Evolutionary conservation across 306 rosid genomes (phyloP).

Genomic region (Pyrus communis): DNA sequence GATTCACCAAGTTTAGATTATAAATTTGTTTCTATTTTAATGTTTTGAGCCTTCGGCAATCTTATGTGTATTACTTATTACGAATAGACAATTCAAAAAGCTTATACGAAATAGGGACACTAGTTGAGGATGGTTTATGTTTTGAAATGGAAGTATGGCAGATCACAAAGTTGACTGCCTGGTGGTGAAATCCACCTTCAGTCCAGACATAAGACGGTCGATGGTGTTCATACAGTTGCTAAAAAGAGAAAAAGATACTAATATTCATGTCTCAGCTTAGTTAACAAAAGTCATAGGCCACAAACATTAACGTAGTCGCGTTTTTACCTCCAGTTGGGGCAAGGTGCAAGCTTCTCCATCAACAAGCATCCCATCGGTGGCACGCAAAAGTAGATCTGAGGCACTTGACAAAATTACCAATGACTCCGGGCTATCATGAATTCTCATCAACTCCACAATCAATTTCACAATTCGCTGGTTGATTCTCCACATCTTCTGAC

Average conservation of each 20-base stretch:
- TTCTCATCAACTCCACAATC: conserved; percentile 92
- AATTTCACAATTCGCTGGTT: conserved; percentile 85
- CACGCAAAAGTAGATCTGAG: conserved; percentile 86
- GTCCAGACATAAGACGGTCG: neutral
- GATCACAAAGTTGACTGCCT: neutral
- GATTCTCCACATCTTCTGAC: conserved; percentile 95
- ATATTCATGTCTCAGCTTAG: neutral
- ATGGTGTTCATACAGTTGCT: neutral
- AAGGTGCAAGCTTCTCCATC: conserved; percentile 99
- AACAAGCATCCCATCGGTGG: conserved; percentile 96
- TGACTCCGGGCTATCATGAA: conserved; percentile 73
- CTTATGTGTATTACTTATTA: neutral
- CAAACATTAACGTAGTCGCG: neutral
- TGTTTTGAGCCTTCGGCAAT: neutral
- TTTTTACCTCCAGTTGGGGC: conserved; percentile 86
- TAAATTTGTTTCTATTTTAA: neutral
- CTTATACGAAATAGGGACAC: neutral
- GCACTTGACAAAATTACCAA: conserved; percentile 88
- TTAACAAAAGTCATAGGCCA: neutral
- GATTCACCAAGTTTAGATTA: neutral
- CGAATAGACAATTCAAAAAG: neutral
- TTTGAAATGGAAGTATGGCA: neutral
- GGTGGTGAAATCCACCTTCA: neutral
- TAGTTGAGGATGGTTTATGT: neutral
- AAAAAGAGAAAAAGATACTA: neutral